Evolutionary conservation across 2,329 filamentous ascomycete genomes (phyloP).

Genomic region (Cytospora leucostoma): DNA sequence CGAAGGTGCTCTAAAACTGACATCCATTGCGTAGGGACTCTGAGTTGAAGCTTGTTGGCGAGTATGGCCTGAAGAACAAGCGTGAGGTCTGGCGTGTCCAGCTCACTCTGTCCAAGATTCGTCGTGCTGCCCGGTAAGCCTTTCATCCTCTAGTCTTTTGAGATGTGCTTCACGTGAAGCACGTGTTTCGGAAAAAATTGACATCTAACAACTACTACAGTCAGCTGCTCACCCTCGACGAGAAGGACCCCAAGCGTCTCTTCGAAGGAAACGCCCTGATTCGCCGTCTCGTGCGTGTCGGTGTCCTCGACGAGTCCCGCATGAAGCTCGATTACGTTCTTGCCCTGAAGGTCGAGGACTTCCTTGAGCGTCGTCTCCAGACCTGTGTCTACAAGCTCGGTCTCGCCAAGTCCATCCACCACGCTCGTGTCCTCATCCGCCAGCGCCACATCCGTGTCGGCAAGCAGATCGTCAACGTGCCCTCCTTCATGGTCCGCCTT

Average conservation of each 20-base stretch:
- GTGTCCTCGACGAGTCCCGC: constrained; percentile 99
- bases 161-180: not conserved
- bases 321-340: constrained; percentile 99
- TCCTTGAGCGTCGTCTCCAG: constrained; percentile 99
- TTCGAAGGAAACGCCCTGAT: constrained; percentile 99
- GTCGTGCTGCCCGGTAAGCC: constrained; percentile 98
- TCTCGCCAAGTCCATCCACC: constrained; percentile 99
- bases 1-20: constrained; percentile 77
- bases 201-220: constrained; percentile 48
- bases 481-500: constrained; percentile 98
- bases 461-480: constrained; percentile 99
- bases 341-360: constrained; percentile 98
- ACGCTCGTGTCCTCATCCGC: constrained; percentile 99
- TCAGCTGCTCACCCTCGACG: constrained; percentile 99
- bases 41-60: constrained; percentile 99
- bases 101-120: constrained; percentile 99
- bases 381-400: constrained; percentile 99
- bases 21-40: constrained; percentile 76
- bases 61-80: constrained; percentile 99
- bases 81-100: constrained; percentile 99
- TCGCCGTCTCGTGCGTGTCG: constrained; percentile 98
- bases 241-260: constrained; percentile 99
- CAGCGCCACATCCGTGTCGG: constrained; percentile 99
- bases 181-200: constrained; percentile 26
- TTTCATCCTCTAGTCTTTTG: not conserved